phyloP scores from a whole-genome alignment of 345 rosid genomes.

The Eucalyptus virginea region DNA sequence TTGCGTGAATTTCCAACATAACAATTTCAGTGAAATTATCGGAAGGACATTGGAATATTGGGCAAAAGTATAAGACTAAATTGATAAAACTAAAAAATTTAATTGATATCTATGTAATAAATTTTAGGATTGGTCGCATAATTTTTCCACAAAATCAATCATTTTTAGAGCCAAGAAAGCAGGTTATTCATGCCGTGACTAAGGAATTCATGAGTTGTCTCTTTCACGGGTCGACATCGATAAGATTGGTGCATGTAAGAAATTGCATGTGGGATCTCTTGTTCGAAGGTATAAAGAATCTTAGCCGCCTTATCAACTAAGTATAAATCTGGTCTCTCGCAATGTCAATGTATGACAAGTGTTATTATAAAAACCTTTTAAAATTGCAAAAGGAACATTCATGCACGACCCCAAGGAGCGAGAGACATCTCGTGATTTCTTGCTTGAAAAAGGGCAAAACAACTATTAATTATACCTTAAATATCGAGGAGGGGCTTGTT shows the following conservation, averaged over 20 bases:
- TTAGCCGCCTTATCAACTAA: neutral
- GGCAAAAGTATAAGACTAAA: neutral
- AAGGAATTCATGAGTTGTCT: neutral
- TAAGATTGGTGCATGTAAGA: neutral
- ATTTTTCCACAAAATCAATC: neutral
- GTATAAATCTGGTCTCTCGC: neutral
- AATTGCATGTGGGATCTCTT: neutral
- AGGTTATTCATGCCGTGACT: neutral
- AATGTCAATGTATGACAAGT: neutral
- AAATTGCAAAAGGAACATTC: neutral
- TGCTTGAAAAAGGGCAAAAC: neutral
- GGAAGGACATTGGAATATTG: fast-evolving
- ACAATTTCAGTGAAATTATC: neutral
- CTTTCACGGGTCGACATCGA: neutral
- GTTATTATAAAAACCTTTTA: neutral
- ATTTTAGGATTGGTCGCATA: fast-evolving
- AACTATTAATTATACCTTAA: neutral
- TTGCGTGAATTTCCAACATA: neutral
- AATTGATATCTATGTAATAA: fast-evolving
- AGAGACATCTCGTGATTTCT: neutral
- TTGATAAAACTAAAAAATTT: neutral
- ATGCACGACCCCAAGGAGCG: neutral
- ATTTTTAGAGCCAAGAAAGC: neutral
- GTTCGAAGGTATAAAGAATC: neutral
- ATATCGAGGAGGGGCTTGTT: neutral